A percentile compares a stretch with the other conserved stretches of the same genome.
Evolutionary conservation across 2,329 filamentous ascomycete species (phyloP).

Genomic region (Talaromyces funiculosus): DNA sequence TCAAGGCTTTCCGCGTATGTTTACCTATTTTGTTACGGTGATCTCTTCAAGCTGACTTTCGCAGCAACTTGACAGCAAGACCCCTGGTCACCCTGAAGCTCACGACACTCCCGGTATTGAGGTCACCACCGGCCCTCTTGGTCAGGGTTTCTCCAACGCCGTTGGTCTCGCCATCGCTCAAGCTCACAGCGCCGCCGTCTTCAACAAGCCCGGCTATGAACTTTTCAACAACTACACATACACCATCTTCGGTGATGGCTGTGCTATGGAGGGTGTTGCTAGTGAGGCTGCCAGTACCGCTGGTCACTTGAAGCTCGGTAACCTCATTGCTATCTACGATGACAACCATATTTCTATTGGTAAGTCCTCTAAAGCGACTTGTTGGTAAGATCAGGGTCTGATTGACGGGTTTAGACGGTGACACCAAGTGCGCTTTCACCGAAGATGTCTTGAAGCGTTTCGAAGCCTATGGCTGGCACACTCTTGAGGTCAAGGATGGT

Average conservation of each 20-base stretch:
- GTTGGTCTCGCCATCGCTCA: slow-evolving; percentile 97
- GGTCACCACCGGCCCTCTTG: slow-evolving; percentile 95
- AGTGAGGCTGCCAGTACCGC: slow-evolving; percentile 86
- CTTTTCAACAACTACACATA: slow-evolving; percentile 97
- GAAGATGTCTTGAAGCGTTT: slow-evolving; percentile 95
- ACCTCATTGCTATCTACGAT: slow-evolving; percentile 94
- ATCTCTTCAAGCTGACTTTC: slow-evolving; percentile 17
- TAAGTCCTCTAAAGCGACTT: slow-evolving; percentile 37
- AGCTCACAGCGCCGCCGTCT: slow-evolving; percentile 80
- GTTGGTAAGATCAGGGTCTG: slow-evolving; percentile 8
- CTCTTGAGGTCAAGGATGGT: slow-evolving; percentile 75
- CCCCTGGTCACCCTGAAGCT: slow-evolving; percentile 91
- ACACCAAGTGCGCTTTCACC: slow-evolving; percentile 94
- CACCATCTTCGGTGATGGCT: slow-evolving; percentile 94
- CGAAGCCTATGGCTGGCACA: slow-evolving; percentile 96
- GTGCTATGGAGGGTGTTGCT: slow-evolving; percentile 96
- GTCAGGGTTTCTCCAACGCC: slow-evolving; percentile 94
- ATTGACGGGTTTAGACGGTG: slow-evolving; percentile 61
- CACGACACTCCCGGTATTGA: slow-evolving; percentile 96
- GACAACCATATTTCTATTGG: slow-evolving; percentile 94
- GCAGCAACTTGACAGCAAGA: slow-evolving; percentile 69
- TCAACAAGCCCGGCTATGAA: slow-evolving; percentile 94
- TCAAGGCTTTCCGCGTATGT: slow-evolving; percentile 93
- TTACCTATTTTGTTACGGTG: not conserved
- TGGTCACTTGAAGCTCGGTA: slow-evolving; percentile 94